Evolutionary conservation across 2,329 filamentous ascomycete species (phyloP).

Genomic region (Fusarium siculi): DNA sequence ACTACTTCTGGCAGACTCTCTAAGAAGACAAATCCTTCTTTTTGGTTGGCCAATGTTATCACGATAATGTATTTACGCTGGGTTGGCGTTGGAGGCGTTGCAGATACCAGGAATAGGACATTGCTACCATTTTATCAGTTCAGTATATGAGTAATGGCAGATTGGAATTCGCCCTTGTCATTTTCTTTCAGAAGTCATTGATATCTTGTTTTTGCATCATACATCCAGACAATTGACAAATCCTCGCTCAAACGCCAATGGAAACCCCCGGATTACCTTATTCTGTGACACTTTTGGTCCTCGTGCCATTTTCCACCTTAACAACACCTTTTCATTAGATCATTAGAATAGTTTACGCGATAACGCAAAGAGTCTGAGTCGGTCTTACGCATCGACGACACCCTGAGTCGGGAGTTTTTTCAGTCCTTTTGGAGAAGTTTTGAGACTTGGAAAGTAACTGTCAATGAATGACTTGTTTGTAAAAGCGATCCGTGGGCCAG

Average conservation of each 20-base stretch:
- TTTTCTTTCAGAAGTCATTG: background rate
- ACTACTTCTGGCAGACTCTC: conserved; percentile 94
- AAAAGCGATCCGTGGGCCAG: conserved; percentile 50
- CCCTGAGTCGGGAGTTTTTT: conserved; percentile 44
- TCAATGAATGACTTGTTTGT: conserved; percentile 46
- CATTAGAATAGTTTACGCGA: conserved; percentile 31
- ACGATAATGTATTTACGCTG: conserved; percentile 19
- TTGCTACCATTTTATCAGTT: background rate
- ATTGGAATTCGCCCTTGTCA: background rate
- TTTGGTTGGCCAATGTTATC: background rate
- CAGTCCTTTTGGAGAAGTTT: conserved; percentile 46
- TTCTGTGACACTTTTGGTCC: conserved; percentile 9
- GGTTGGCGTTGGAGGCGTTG: conserved; percentile 32
- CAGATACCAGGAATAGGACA: conserved; percentile 31
- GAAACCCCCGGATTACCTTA: background rate
- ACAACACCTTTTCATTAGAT: conserved; percentile 27
- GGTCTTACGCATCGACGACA: conserved; percentile 32
- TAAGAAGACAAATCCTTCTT: conserved; percentile 49
- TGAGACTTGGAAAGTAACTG: conserved; percentile 55
- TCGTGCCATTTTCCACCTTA: background rate
- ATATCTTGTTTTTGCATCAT: background rate
- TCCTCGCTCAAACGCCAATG: conserved; percentile 20
- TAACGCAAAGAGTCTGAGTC: background rate
- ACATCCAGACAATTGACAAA: background rate
- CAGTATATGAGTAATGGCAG: background rate